A percentile compares a stretch with the other conserved stretches of the same genome.
Conservation (phyloP, 2,329 filamentous ascomycete species). For the Hymenoscyphus albidus region DNA sequence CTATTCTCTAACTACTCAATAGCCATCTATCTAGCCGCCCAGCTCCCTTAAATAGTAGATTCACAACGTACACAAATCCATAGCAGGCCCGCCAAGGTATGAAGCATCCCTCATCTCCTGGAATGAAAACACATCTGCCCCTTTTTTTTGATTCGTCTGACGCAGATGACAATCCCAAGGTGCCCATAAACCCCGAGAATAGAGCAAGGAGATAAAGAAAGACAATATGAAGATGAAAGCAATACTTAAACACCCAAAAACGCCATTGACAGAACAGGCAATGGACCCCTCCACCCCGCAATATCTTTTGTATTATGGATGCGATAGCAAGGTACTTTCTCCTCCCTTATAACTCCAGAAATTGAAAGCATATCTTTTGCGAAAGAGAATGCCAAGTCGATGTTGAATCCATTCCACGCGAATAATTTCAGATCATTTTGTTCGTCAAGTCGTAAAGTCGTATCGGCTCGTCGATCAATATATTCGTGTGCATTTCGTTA, state of each 20-base stretch:
- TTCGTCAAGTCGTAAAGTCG: not conserved
- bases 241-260: not conserved
- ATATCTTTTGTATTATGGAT: not conserved
- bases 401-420: not conserved
- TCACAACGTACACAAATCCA: not conserved
- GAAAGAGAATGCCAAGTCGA: not conserved
- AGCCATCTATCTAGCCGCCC: not conserved
- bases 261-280: not conserved
- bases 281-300: not conserved
- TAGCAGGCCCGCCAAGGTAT: not conserved
- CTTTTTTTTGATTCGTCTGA: too few species aligned
- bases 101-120: not conserved
- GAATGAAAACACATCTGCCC: not conserved
- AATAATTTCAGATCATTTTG: not conserved
- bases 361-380: not conserved
- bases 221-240: not conserved
- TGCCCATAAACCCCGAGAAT: not conserved
- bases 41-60: not conserved
- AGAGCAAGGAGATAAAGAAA: not conserved
- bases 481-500: not conserved
- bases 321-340: not conserved
- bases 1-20: not conserved
- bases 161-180: not conserved
- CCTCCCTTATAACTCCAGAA: not conserved
- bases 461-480: not conserved